phyloP scores from a whole-genome alignment of 2,329 filamentous ascomycete genomes.

The Diaporthe destruens region DNA sequence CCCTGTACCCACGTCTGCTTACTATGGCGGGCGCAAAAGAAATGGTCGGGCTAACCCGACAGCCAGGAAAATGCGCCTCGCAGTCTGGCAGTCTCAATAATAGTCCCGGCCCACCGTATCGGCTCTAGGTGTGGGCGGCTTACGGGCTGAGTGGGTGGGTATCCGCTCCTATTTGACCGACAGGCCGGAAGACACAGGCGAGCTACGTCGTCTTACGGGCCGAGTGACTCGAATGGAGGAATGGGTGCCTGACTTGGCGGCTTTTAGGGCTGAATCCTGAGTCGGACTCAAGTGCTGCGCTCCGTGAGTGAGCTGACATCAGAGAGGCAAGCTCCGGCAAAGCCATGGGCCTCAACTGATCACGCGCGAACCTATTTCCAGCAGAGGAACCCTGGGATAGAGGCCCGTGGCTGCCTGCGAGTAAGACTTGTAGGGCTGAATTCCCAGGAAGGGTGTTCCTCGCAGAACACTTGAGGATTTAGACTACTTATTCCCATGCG shows the following conservation, averaged over 20 bases:
- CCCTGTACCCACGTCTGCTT: conserved; percentile 3
- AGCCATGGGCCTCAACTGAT: conserved; percentile 28
- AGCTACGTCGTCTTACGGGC: conserved; percentile 29
- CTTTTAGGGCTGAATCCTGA: conserved; percentile 36
- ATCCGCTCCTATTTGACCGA: conserved; percentile 26
- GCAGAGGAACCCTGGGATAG: background rate
- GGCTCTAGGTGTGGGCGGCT: conserved; percentile 33
- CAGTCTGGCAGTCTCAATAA: conserved; percentile 23
- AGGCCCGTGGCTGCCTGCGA: conserved; percentile 31
- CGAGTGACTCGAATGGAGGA: conserved; percentile 30
- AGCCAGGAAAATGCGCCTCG: conserved; percentile 8
- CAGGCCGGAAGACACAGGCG: background rate
- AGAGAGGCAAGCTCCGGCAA: conserved; percentile 31
- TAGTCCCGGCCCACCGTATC: conserved; percentile 24
- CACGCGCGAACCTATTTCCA: conserved; percentile 27
- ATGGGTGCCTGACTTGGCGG: conserved; percentile 33
- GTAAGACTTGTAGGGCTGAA: conserved; percentile 31
- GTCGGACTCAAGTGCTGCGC: conserved; percentile 18
- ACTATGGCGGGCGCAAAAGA: conserved; percentile 24
- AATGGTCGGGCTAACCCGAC: conserved; percentile 22
- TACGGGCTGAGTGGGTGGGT: conserved; percentile 31
- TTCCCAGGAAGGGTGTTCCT: conserved; percentile 1
- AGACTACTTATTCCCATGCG: conserved; percentile 30
- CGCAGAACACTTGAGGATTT: conserved; percentile 32
- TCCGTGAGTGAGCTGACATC: conserved; percentile 36